Conservation (phyloP, 495 filamentous ascomycete genomes). For the Penicillium steckii region DNA sequence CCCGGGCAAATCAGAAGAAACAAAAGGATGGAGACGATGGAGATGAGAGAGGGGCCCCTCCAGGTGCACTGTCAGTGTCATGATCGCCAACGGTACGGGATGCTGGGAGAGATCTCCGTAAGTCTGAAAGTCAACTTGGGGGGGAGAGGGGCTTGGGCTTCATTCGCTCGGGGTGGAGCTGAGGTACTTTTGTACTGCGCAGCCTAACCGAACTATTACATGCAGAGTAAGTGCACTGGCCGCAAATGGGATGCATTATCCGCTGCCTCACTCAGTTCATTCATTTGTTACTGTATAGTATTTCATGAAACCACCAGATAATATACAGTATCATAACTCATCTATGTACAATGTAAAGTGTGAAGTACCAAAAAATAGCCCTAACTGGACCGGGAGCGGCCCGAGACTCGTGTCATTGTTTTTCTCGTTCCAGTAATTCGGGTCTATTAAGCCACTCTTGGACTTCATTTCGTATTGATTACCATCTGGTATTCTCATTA, state of each 20-base stretch:
- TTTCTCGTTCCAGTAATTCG: conserved; percentile 1
- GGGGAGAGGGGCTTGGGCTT: conserved; percentile 13
- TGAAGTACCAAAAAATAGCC: too few relatives aligned
- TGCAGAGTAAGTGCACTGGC: conserved; percentile 36
- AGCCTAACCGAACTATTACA: conserved; percentile 32
- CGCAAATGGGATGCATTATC: conserved; percentile 33
- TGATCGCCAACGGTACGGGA: conserved; percentile 21
- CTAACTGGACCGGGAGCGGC: conserved; percentile 27
- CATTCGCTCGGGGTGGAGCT: neutral
- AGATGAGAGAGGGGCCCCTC: conserved; percentile 18
- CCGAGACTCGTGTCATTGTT: conserved; percentile 29
- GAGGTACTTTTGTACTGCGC: conserved; percentile 29
- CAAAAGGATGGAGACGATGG: neutral
- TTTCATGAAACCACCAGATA: neutral
- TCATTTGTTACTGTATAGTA: neutral
- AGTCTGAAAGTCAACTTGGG: neutral
- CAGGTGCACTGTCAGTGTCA: conserved; percentile 20
- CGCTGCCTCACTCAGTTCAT: conserved; percentile 22
- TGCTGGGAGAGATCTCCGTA: conserved; percentile 3
- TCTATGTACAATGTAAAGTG: too few relatives aligned
- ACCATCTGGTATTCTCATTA: neutral
- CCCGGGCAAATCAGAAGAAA: conserved; percentile 38
- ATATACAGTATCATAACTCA: too few relatives aligned
- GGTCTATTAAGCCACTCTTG: conserved; percentile 10
- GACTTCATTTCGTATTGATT: neutral